phyloP scores from a whole-genome alignment of 352 stramenopile genomes.

The Phytophthora cryptogea region DNA sequence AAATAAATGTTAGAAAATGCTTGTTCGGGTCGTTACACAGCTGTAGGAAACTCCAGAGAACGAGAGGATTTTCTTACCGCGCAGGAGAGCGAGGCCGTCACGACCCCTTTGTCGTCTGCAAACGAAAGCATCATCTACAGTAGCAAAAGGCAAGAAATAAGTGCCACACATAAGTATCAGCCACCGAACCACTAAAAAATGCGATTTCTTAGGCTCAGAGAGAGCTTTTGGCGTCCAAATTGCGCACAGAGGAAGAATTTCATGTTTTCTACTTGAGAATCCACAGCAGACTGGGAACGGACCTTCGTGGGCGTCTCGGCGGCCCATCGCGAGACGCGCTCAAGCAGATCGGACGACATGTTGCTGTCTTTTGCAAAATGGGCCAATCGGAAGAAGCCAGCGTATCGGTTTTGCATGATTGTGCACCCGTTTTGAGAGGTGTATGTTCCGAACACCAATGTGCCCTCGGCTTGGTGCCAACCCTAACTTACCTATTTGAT shows the following conservation, averaged over 20 bases:
- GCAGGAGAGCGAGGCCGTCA: slow-evolving; percentile 60
- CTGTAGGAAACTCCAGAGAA: neutral
- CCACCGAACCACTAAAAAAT: neutral
- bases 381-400: slow-evolving; percentile 24
- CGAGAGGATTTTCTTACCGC: slow-evolving; percentile 35
- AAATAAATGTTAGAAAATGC: slow-evolving; percentile 9
- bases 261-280: slow-evolving; percentile 6
- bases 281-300: neutral
- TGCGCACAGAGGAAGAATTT: neutral
- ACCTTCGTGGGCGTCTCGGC: slow-evolving; percentile 72
- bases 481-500: too few relatives aligned
- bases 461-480: too few relatives aligned
- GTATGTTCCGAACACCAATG: too few relatives aligned
- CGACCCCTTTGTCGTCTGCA: slow-evolving; percentile 65
- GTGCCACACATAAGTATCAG: neutral
- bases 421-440: too few relatives aligned
- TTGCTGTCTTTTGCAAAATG: slow-evolving; percentile 10
- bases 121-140: slow-evolving; percentile 78
- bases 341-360: slow-evolving; percentile 78
- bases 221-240: neutral
- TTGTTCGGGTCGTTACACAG: slow-evolving; percentile 7
- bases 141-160: slow-evolving; percentile 15
- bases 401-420: neutral
- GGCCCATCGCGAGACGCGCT: slow-evolving; percentile 77
- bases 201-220: slow-evolving; percentile 6